Evolutionary conservation across 495 filamentous ascomycete genomes (phyloP).

Genomic region (Hypoxylon intermedium): DNA sequence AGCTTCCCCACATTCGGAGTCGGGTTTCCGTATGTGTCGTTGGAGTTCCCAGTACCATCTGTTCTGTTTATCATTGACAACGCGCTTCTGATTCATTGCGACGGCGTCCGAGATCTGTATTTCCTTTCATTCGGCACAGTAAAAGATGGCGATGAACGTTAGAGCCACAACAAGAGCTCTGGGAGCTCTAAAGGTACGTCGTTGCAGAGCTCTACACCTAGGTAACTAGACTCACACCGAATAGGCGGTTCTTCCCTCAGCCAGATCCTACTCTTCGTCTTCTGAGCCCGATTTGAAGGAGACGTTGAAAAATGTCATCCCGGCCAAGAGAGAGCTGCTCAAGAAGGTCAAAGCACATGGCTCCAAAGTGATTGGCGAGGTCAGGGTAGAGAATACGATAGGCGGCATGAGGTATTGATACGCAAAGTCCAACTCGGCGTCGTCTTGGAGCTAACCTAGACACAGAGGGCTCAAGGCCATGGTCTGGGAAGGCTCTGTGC

Average conservation of each 20-base stretch:
- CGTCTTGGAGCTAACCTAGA: constrained; percentile 3
- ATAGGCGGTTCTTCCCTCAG: constrained; percentile 42
- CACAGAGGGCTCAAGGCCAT: constrained; percentile 84
- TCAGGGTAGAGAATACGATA: constrained; percentile 91
- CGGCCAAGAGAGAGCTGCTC: constrained; percentile 88
- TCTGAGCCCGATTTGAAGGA: constrained; percentile 87
- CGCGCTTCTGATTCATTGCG: constrained; percentile 13
- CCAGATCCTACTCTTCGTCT: constrained; percentile 68
- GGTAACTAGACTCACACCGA: too few relatives aligned
- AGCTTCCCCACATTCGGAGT: constrained; percentile 11
- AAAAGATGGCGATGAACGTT: constrained; percentile 58
- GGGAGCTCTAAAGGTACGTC: constrained; percentile 60
- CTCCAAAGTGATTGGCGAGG: constrained; percentile 84
- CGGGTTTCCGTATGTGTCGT: neutral
- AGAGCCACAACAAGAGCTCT: constrained; percentile 55
- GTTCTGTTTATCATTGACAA: neutral
- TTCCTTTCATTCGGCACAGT: constrained; percentile 2
- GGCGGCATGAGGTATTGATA: constrained; percentile 81
- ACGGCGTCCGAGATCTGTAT: constrained; percentile 12
- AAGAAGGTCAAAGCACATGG: constrained; percentile 88
- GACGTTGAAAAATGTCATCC: constrained; percentile 81
- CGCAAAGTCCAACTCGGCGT: neutral
- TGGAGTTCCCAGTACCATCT: constrained; percentile 12
- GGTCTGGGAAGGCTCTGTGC: constrained; percentile 98
- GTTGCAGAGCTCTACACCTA: neutral